A percentile compares a stretch with the other conserved stretches of the same genome.
These are phyloP conservation scores for Torulaspora gathmanii DNA, from an alignment of 805 yeast species.

Conservation along the genomic window DNA sequence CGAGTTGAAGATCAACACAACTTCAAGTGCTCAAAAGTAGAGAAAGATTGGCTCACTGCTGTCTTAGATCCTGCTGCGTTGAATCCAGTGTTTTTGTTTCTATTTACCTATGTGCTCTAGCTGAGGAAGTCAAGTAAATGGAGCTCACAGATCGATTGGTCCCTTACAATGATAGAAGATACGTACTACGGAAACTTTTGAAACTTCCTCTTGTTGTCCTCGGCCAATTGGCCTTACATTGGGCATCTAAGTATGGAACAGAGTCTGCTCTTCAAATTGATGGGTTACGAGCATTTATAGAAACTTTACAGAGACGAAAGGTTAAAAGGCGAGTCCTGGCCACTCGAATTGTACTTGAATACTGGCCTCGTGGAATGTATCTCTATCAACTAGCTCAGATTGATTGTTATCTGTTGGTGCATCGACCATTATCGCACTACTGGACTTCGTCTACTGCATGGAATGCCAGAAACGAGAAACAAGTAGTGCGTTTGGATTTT, in stretches of 20 bases:
- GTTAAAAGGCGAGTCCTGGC: conserved; percentile 16
- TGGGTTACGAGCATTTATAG: conserved; percentile 7
- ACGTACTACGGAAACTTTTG: conserved; percentile 18
- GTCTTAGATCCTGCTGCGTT: neutral
- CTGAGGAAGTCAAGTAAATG: conserved; percentile 3
- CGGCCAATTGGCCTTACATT: conserved; percentile 22
- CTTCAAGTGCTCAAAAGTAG: neutral
- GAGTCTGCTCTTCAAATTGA: conserved; percentile 4
- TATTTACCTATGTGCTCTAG: too few relatives aligned
- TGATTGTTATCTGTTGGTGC: conserved; percentile 61
- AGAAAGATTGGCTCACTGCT: neutral
- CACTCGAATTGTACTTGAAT: conserved; percentile 15
- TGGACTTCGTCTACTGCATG: conserved; percentile 38
- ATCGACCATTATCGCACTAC: conserved; percentile 42
- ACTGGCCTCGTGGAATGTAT: conserved; percentile 28
- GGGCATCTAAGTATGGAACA: conserved; percentile 22
- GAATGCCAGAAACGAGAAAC: conserved; percentile 27
- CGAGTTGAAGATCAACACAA: neutral
- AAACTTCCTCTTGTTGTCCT: conserved; percentile 20
- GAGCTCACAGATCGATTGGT: conserved; percentile 19
- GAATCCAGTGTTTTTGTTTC: too few relatives aligned
- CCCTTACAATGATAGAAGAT: conserved; percentile 15
- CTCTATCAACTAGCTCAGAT: conserved; percentile 60
- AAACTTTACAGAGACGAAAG: conserved; percentile 12
- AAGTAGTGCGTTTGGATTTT: conserved; percentile 42